phyloP scores from a whole-genome alignment of 176 grass and related monocot genomes.

The Hyparrhenia diplandra region DNA sequence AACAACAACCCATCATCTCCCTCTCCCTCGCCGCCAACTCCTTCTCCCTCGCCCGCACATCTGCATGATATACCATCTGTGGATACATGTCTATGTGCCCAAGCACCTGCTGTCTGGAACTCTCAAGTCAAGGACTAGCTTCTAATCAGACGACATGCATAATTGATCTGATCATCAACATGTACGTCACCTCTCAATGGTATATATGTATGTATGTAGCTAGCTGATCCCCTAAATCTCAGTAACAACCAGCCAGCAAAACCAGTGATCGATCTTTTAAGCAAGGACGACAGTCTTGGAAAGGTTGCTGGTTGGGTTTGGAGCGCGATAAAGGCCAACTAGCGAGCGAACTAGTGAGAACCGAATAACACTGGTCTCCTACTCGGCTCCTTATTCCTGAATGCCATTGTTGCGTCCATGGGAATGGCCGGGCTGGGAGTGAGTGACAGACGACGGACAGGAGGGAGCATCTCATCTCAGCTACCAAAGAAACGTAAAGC shows the following conservation, averaged over 20 bases:
- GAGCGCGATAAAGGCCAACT: not conserved
- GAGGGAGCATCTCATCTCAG: not conserved
- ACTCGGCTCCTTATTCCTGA: not conserved
- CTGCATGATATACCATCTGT: not conserved
- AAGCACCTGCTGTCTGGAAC: not conserved
- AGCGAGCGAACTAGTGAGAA: not conserved
- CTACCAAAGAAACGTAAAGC: slow-evolving; percentile 16
- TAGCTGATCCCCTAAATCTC: not conserved
- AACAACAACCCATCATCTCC: slow-evolving; percentile 22
- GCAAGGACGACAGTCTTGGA: not conserved
- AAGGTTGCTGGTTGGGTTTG: not conserved
- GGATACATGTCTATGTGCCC: not conserved
- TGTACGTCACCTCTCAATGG: not conserved
- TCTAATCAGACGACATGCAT: not conserved
- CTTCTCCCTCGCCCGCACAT: slow-evolving; percentile 26
- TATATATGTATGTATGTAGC: too few relatives aligned
- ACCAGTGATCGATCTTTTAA: slow-evolving; percentile 9
- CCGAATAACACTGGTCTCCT: slow-evolving; percentile 12
- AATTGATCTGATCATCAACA: too few relatives aligned
- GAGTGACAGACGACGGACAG: not conserved
- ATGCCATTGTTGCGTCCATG: too few relatives aligned
- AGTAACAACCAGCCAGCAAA: not conserved
- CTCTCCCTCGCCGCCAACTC: not conserved
- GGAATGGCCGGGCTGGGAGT: not conserved
- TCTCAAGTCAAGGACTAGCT: not conserved